A percentile compares a stretch with the other conserved stretches of the same genome.
Evolutionary conservation across 495 filamentous ascomycete genomes (phyloP).

Genomic region (Copromyces sp.): DNA sequence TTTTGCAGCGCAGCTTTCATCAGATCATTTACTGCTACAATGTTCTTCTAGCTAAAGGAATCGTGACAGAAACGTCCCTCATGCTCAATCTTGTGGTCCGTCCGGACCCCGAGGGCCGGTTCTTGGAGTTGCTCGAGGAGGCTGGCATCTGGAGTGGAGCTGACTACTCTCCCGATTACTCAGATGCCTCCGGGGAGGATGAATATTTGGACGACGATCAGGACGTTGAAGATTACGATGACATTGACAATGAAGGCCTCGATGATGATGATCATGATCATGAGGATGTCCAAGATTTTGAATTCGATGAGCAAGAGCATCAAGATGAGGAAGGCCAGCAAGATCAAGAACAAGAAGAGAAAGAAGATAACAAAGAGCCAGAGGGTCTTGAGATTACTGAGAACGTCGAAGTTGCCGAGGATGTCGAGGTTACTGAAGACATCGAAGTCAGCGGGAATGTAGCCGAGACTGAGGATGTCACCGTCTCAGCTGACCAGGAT

Average conservation of each 20-base stretch:
- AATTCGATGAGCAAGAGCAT: not conserved
- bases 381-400: conserved; percentile 10
- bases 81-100: conserved; percentile 16
- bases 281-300: conserved; percentile 13
- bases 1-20: conserved; percentile 32
- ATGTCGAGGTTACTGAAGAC: conserved; percentile 3
- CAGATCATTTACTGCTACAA: conserved; percentile 25
- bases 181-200: conserved; percentile 5
- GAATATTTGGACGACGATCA: conserved; percentile 3
- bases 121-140: conserved; percentile 15
- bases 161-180: conserved; percentile 1
- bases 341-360: conserved; percentile 23
- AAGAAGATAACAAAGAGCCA: conserved; percentile 24
- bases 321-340: not conserved
- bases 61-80: conserved; percentile 18
- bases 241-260: conserved; percentile 5
- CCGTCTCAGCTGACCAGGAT: not conserved
- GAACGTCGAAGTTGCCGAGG: conserved; percentile 16
- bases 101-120: conserved; percentile 18
- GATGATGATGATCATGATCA: conserved; percentile 13
- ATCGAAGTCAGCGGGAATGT: not conserved
- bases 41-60: conserved; percentile 10
- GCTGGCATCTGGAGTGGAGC: conserved; percentile 3
- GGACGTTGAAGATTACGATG: not conserved
- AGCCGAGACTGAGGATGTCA: not conserved